phyloP scores from a whole-genome alignment of 192 early-diverging fungal species.

The Coemansia brasiliensis region DNA sequence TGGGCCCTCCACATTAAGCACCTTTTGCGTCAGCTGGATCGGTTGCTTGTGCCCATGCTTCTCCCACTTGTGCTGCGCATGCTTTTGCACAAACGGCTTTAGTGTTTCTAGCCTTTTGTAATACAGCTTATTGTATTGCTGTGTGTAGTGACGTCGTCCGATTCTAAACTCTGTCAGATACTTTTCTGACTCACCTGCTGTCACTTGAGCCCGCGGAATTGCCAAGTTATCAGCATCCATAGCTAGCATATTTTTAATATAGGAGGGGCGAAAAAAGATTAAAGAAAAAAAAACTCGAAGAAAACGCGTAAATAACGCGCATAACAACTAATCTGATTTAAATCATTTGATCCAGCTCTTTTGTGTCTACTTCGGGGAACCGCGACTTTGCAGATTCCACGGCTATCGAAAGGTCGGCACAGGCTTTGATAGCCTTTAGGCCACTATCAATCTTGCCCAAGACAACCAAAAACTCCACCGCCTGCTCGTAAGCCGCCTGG shows the following conservation, averaged over 20 bases:
- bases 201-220: constrained; percentile 1
- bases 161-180: constrained; percentile 14
- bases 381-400: constrained; percentile 6
- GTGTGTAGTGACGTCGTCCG: constrained; percentile 66
- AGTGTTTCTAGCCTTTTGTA: constrained; percentile 70
- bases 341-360: constrained; percentile 7
- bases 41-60: background rate
- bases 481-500: constrained; percentile 31
- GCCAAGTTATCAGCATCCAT: constrained; percentile 1
- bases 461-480: constrained; percentile 19
- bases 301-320: too few species aligned
- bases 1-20: constrained; percentile 70
- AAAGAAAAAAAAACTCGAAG: background rate
- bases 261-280: background rate
- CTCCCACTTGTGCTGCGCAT: constrained; percentile 53
- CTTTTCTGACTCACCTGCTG: background rate
- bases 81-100: constrained; percentile 58
- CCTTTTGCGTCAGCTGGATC: constrained; percentile 59
- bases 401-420: constrained; percentile 6
- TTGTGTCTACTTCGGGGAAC: constrained; percentile 13
- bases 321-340: too few species aligned
- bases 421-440: constrained; percentile 10
- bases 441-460: constrained; percentile 27
- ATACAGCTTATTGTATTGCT: constrained; percentile 88
- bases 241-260: constrained; percentile 4